phyloP scores from a whole-genome alignment of 2,329 filamentous ascomycete genomes.

The Mycocentrospora acerina region DNA sequence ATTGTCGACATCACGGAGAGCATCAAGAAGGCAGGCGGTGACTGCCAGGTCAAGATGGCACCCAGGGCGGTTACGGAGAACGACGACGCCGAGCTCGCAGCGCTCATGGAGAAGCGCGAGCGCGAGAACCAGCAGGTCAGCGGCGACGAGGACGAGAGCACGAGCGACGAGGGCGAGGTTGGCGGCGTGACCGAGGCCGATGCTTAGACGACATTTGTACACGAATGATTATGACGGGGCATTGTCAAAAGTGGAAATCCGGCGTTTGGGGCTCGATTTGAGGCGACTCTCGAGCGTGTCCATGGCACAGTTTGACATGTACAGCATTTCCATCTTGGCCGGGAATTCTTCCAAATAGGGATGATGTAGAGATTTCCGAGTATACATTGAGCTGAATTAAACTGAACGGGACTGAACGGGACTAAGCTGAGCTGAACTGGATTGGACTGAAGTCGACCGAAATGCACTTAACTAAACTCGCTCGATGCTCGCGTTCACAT shows the following conservation, averaged over 20 bases:
- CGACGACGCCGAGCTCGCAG: slow-evolving; percentile 94
- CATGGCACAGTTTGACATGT: slow-evolving; percentile 20
- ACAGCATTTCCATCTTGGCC: slow-evolving; percentile 13
- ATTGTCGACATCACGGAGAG: slow-evolving; percentile 82
- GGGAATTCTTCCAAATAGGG: not conserved
- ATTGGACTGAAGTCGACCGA: too few relatives aligned
- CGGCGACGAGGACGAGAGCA: slow-evolving; percentile 93
- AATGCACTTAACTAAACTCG: too few relatives aligned
- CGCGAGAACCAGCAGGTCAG: slow-evolving; percentile 97
- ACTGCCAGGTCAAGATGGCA: slow-evolving; percentile 92
- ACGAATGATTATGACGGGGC: slow-evolving; percentile 18
- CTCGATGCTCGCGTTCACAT: too few relatives aligned
- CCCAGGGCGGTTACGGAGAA: slow-evolving; percentile 99
- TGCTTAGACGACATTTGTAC: slow-evolving; percentile 21
- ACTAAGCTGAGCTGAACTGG: too few relatives aligned
- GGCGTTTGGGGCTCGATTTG: slow-evolving; percentile 31
- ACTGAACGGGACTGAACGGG: too few relatives aligned
- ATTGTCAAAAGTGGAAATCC: slow-evolving; percentile 29
- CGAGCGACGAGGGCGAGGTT: slow-evolving; percentile 84
- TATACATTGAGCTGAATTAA: too few relatives aligned
- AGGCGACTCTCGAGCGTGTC: slow-evolving; percentile 18
- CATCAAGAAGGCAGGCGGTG: slow-evolving; percentile 77
- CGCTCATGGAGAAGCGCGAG: slow-evolving; percentile 98
- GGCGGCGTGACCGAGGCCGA: slow-evolving; percentile 41
- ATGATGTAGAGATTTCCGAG: too few relatives aligned